A percentile compares a stretch with the other conserved stretches of the same genome.
phyloP scores from a whole-genome alignment of 2,329 filamentous ascomycete genomes.

The Rhynchosporium graminicola region DNA sequence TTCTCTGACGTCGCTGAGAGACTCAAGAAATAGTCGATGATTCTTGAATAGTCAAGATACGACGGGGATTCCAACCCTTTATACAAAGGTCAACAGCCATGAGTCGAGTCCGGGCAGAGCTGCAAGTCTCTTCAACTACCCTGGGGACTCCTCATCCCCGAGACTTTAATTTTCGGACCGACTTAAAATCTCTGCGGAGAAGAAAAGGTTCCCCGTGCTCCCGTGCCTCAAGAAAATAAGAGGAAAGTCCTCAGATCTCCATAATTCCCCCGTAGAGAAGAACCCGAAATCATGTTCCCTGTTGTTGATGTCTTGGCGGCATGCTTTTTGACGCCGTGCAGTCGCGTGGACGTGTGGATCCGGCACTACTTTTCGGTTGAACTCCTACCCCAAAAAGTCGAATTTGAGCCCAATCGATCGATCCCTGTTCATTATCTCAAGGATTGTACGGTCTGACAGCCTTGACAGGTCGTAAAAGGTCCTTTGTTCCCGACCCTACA shows the following conservation, averaged over 20 bases:
- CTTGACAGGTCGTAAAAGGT: not conserved
- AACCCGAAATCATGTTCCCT: not conserved
- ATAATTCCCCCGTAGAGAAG: not conserved
- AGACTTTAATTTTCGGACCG: slow-evolving; percentile 1
- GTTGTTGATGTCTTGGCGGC: not conserved
- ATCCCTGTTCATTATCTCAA: not conserved
- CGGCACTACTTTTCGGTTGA: slow-evolving; percentile 10
- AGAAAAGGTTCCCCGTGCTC: not conserved
- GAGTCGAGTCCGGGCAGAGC: not conserved
- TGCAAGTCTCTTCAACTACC: not conserved
- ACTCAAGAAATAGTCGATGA: not conserved
- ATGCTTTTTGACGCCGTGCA: not conserved
- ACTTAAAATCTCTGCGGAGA: not conserved
- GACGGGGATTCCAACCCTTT: not conserved
- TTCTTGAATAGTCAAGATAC: not conserved
- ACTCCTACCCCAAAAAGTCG: not conserved
- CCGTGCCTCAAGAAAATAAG: not conserved
- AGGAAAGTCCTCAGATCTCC: not conserved
- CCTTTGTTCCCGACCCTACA: not conserved
- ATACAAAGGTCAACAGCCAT: not conserved
- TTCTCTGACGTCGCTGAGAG: not conserved
- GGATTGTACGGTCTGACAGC: not conserved
- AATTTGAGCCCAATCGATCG: not conserved
- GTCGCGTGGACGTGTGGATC: not conserved
- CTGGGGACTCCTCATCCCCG: slow-evolving; percentile 11